Evolutionary conservation across 805 yeast species (phyloP).

Genomic region (Huiozyma naganishii): DNA sequence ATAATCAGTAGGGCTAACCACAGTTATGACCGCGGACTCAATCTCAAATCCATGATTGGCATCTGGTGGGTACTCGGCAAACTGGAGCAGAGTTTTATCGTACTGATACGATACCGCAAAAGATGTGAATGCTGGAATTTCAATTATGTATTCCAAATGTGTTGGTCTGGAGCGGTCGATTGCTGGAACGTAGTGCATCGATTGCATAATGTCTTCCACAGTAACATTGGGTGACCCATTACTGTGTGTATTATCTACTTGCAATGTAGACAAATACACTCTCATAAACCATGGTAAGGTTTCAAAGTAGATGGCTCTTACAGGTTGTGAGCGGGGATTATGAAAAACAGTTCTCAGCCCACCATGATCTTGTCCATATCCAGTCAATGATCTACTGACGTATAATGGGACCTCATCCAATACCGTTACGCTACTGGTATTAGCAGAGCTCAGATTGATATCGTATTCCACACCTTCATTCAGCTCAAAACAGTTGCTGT

Average conservation of each 20-base stretch:
- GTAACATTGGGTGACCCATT: slow-evolving; percentile 7
- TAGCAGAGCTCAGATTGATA: slow-evolving; percentile 28
- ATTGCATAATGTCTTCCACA: slow-evolving; percentile 33
- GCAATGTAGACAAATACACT: slow-evolving; percentile 62
- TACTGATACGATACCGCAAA: slow-evolving; percentile 62
- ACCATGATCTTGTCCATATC: slow-evolving; percentile 84
- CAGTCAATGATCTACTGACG: slow-evolving; percentile 81
- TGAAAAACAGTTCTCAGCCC: slow-evolving; percentile 69
- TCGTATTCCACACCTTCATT: slow-evolving; percentile 18
- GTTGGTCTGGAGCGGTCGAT: slow-evolving; percentile 72
- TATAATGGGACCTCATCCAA: slow-evolving; percentile 46
- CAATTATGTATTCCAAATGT: slow-evolving; percentile 60
- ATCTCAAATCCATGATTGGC: slow-evolving; percentile 96
- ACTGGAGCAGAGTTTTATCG: slow-evolving; percentile 74
- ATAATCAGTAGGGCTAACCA: slow-evolving; percentile 36
- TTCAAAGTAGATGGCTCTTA: slow-evolving; percentile 58
- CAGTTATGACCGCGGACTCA: slow-evolving; percentile 75
- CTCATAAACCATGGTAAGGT: slow-evolving; percentile 90
- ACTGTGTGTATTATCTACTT: slow-evolving; percentile 21
- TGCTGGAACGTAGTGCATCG: slow-evolving; percentile 63
- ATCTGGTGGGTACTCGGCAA: slow-evolving; percentile 97
- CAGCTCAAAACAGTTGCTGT: slow-evolving; percentile 31
- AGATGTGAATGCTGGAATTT: slow-evolving; percentile 53
- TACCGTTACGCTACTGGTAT: slow-evolving; percentile 35
- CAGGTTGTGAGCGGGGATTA: slow-evolving; percentile 48